Evolutionary conservation across 805 yeast species (phyloP).

Genomic region (Candida takata): DNA sequence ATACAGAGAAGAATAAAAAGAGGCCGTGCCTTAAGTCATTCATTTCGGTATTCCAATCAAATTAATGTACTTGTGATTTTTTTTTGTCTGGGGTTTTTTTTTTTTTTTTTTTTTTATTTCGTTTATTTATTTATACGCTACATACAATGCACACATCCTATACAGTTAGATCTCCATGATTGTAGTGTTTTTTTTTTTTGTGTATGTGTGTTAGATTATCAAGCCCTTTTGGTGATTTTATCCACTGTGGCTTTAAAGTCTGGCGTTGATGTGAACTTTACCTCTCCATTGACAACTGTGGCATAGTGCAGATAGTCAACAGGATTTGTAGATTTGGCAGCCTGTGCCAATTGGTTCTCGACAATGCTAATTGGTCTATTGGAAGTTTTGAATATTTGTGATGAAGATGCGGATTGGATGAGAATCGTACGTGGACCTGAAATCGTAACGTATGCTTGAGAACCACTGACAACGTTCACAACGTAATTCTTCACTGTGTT

Average conservation of each 20-base stretch:
- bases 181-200: too few species aligned
- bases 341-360: conserved; percentile 4
- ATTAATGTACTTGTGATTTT: too few species aligned
- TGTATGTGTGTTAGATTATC: background rate
- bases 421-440: conserved; percentile 39
- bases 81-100: too few species aligned
- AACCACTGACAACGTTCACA: background rate
- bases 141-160: too few species aligned
- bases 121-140: too few species aligned
- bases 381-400: background rate
- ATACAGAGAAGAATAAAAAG: too few species aligned
- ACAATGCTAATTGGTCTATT: conserved; percentile 7
- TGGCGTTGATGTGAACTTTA: conserved; percentile 38
- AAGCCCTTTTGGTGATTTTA: conserved; percentile 19
- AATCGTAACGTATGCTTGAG: conserved; percentile 29
- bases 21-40: too few species aligned
- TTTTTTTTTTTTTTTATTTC: too few species aligned
- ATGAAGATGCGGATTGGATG: conserved; percentile 11
- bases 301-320: conserved; percentile 45
- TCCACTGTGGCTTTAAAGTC: conserved; percentile 32
- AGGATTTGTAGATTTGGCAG: conserved; percentile 10
- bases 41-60: too few species aligned
- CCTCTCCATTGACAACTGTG: conserved; percentile 35
- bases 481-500: background rate
- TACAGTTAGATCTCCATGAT: too few species aligned